Evolutionary conservation across 805 yeast genomes (phyloP).

Genomic region (Saitoella complicata): DNA sequence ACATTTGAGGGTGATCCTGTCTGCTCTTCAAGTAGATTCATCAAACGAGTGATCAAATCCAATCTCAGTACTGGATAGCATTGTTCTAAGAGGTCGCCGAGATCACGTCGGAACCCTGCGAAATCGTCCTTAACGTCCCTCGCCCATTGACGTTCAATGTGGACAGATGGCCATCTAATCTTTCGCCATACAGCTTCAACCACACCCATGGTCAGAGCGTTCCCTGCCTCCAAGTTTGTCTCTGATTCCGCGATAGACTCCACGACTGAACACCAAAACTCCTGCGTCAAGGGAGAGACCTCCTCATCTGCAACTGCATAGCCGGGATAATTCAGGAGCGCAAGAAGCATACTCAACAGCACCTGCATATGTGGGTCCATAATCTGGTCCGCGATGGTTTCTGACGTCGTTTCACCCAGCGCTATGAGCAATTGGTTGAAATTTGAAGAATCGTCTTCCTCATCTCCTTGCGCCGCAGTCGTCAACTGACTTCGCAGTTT

Average conservation of each 20-base stretch:
- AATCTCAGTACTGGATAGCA: conserved; percentile 41
- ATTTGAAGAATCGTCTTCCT: no score
- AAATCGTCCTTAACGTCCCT: conserved; percentile 37
- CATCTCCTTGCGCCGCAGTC: no score
- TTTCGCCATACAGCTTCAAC: conserved; percentile 14
- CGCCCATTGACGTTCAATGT: conserved; percentile 16
- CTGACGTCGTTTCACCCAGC: no score
- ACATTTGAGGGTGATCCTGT: neutral
- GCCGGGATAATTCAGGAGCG: conserved; percentile 7
- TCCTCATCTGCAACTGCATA: conserved; percentile 9
- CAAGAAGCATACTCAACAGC: conserved; percentile 19
- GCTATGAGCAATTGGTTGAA: no score
- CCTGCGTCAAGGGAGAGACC: conserved; percentile 10
- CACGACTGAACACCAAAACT: conserved; percentile 13
- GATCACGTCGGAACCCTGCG: conserved; percentile 50
- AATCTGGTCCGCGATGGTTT: no score
- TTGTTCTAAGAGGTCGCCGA: conserved; percentile 60
- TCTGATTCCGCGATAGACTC: conserved; percentile 4
- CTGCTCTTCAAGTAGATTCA: conserved; percentile 11
- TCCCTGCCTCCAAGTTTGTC: neutral
- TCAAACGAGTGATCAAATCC: conserved; percentile 25
- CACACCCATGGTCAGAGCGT: conserved; percentile 10
- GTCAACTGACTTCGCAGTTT: no score
- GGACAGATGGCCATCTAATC: conserved; percentile 5
- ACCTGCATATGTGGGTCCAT: conserved; percentile 15